Base-by-base conservation (phyloP, 495 filamentous ascomycete genomes). In the Penicillium flavigenum region DNA sequence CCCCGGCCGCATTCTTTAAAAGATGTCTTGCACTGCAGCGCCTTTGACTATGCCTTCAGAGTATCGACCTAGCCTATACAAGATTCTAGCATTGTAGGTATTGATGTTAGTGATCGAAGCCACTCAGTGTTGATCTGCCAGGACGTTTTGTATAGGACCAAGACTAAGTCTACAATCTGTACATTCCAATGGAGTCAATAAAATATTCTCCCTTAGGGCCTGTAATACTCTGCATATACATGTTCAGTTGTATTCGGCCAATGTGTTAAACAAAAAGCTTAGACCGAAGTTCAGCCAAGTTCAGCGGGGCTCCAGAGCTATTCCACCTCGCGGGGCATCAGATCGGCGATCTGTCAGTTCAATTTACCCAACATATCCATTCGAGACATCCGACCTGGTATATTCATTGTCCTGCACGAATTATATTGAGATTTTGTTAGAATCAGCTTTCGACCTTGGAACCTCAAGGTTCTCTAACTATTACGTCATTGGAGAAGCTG, bases 131-230 rank as follows among this genome's bases (percentile, higher is more conserved):
- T 34, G 31, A n/a, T 39, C 36, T 39, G n/a, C n/a, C 36, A 38
- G 36, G 16, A n/a, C 36, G 0, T n/a, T 16, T 38, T 6, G 36
- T 52, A 14, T 36, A 39, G 39, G 39, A 51, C 26, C 16, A 42
- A 27, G 26, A 32, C 46, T 12, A 27, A n/a, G 38, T 29, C 51
- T 53, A n/a, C 39, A 17, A 44, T 53, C 36, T 53, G 51, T 53
- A 53, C 26, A 53, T 53, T 48, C 17, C 10, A 48, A 12, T 22
- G 22, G 24, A 53, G 26, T 44, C 17, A 43, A 52, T 43, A n/a
- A 5, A 44, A 53, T 9, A 43, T 29, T 41, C 38, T 53, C 39
- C 27, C 17, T 16, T 53, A 42, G 22, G 24, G 24, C 24, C 24
- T 26, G 24, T 24, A 24, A 24, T 24, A 31, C 11, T 2, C 9